Base-by-base conservation (phyloP, 179 eudicot genomes). In the Spinacia oleracea region DNA sequence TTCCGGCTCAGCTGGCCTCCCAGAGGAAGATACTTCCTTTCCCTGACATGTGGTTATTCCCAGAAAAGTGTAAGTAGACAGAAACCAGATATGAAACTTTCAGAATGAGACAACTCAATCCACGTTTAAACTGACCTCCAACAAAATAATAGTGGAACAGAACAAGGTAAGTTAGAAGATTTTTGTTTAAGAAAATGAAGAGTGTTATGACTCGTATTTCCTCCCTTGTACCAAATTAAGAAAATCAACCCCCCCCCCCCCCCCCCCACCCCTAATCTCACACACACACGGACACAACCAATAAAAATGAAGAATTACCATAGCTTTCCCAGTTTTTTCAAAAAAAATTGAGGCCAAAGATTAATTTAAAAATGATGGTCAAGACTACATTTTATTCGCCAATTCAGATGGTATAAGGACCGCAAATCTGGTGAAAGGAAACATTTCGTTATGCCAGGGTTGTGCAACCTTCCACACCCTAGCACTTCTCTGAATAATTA, bases 21-120 rank as follows among this genome's bases (percentile, higher is more conserved):
- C 79, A 55, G 73, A 82, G 14, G 70, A 64, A 42, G 76, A 72
- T 40, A 35, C n/a, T 46, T 58, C 78, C 51, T 75, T 82, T 42
- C 63, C 87, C 92, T 89, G 83, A 70, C 58, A 59, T 25, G 48
- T 25, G 34, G 48, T 48, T 35, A 70, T 20, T 45, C 43, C 70
- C 35, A 60, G 43, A 16, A 45, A 70, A 53, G 77, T 64, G 38
- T 48, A 46, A 45, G 50, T 46, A 34, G 23, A 45, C 15, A 18
- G 23, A 10, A 32, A 32, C 16, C 34, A 50, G n/a, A 20, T 23
- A 23, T 31, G 9, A 51, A 50, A 31, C 16, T 51, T 53, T 12
- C 63, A 60, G 38, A 43, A 27, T 45, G 40, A 46, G 11, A 51
- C 16, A 51, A 29, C 48, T 7, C 4, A 29, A 29, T 48, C 74